These are phyloP conservation scores for Daedaleopsis nitida DNA, from an alignment of 768 basidiomycete species.

Conservation along the genomic window DNA sequence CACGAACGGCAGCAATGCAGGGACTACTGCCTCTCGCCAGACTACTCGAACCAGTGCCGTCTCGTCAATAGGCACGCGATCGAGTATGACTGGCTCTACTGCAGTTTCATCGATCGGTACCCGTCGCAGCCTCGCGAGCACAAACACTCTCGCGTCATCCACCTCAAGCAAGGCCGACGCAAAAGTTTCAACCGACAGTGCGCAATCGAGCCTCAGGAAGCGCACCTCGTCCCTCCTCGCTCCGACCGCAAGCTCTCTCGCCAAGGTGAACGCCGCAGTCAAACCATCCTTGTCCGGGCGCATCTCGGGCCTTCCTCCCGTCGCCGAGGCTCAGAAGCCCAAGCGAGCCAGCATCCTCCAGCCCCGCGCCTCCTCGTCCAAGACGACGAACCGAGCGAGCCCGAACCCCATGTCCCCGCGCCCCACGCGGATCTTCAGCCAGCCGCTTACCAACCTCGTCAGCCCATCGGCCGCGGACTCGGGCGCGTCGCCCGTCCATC, in stretches of 20 bases:
- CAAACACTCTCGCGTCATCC: slow-evolving; percentile 6
- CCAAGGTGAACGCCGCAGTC: slow-evolving; percentile 43
- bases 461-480: slow-evolving; percentile 14
- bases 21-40: slow-evolving; percentile 10
- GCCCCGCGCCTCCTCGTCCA: slow-evolving; percentile 15
- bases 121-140: slow-evolving; percentile 28
- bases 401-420: slow-evolving; percentile 25
- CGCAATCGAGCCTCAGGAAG: slow-evolving; percentile 11
- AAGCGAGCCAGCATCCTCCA: slow-evolving; percentile 19
- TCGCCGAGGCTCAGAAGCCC: slow-evolving; percentile 17
- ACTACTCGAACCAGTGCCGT: slow-evolving; percentile 10
- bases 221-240: slow-evolving; percentile 57
- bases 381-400: slow-evolving; percentile 33
- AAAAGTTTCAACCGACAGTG: background rate
- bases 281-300: slow-evolving; percentile 12
- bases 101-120: slow-evolving; percentile 50
- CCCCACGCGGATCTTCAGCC: slow-evolving; percentile 52
- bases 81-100: slow-evolving; percentile 27
- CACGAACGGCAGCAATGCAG: slow-evolving; percentile 10
- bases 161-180: slow-evolving; percentile 1
- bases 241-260: slow-evolving; percentile 77
- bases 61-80: slow-evolving; percentile 35
- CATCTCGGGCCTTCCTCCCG: slow-evolving; percentile 11
- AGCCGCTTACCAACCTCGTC: slow-evolving; percentile 40
- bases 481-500: slow-evolving; percentile 18